Evolutionary conservation across 345 rosid species (phyloP), one percentile per base, ranked within the genome.

Genomic region (Bruguiera parviflora): DNA sequence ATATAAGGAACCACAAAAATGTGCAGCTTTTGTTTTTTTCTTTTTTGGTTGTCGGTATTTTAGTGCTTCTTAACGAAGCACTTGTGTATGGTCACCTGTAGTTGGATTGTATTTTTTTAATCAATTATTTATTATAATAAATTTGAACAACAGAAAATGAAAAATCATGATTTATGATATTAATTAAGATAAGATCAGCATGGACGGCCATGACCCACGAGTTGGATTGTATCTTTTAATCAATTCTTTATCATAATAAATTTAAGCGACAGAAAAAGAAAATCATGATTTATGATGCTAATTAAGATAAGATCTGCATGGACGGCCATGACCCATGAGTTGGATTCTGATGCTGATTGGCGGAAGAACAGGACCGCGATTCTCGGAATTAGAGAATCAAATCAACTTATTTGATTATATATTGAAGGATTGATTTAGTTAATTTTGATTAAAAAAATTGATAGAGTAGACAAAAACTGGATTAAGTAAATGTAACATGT

Each of bases 301-400:
- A 39, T 57, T 3, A 32, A 61, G 46, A 68, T 29, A 35, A 51
- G 51, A 73, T 73, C 67, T 59, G 75, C 73, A 62, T 67, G 75
- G 75, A 72, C 24, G 51, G 58, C 71, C 68, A 58, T 27, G 9
- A 61, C 49, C 49, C 49, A 43, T 43, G 49, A 43, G 53, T 37
- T 70, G 76, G 78, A 74, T 43, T 57, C 5, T 37, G 64, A 47
- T 24, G 31, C 71, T 49, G 69, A 65, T 31, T 32, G 58, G 63
- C 74, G 78, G 61, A 59, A 63, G 51, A n/a, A 67, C 20, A 37
- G 76, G 74, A 24, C 78, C 84, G 81, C 68, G 69, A 74, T 74
- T 77, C 46, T 59, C 79, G 84, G 74, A 32, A 62, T 67, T 31
- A 15, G 43, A n/a, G 39, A 53, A 58, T 58, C 56, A 65, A 21